Evolutionary conservation across 164 flowering plant species (phyloP).

Genomic region (Stephania yunnanensis): DNA sequence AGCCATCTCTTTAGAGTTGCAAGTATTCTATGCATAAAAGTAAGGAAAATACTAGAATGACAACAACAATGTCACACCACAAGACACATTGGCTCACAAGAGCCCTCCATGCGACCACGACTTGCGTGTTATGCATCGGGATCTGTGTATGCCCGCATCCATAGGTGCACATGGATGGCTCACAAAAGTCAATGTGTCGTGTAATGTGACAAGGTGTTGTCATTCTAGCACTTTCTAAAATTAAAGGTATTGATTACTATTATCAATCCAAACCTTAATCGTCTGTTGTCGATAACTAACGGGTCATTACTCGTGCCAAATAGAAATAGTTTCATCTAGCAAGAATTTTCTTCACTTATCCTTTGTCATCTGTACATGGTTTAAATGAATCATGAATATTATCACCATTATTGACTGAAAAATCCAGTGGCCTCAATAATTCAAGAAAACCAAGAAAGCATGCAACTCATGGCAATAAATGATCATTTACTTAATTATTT

Average conservation of each 20-base stretch:
- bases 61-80: too few relatives aligned
- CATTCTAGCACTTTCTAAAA: background rate
- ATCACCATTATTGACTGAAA: background rate
- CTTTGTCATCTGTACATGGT: background rate
- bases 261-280: background rate
- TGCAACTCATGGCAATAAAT: background rate
- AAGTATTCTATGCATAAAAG: background rate
- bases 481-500: background rate
- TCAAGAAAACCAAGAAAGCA: background rate
- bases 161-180: too few relatives aligned
- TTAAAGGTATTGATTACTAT: background rate
- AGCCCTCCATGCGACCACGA: too few relatives aligned
- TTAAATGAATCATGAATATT: background rate
- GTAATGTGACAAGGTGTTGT: too few relatives aligned
- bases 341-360: background rate
- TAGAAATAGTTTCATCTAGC: background rate
- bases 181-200: too few relatives aligned
- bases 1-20: background rate
- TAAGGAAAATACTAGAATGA: background rate
- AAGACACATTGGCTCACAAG: too few relatives aligned
- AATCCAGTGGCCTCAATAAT: background rate
- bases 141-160: too few relatives aligned
- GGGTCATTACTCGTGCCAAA: background rate
- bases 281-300: background rate
- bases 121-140: too few relatives aligned